These are phyloP conservation scores for Termitomyces sp. DNA, from an alignment of 768 basidiomycete genomes.

Conservation along the genomic window DNA sequence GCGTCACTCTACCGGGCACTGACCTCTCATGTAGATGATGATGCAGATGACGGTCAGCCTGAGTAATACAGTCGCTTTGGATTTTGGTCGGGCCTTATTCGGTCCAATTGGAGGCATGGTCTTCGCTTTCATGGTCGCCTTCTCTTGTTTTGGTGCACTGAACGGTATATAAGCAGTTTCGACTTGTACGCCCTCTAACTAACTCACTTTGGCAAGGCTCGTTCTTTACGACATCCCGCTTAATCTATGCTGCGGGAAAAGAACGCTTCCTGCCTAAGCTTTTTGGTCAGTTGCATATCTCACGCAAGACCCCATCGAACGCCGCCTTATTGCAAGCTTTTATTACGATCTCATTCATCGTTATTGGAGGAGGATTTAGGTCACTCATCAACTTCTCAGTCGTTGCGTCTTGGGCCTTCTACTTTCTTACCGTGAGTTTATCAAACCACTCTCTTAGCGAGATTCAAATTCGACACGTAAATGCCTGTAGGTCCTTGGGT, in stretches of 20 bases:
- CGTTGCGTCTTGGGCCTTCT: constrained; percentile 84
- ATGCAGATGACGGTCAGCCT: constrained; percentile 57
- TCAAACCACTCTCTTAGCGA: background rate
- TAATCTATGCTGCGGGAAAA: constrained; percentile 86
- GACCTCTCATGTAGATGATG: background rate
- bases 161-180: constrained; percentile 61
- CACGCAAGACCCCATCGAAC: constrained; percentile 82
- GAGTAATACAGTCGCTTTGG: constrained; percentile 86
- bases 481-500: constrained; percentile 76
- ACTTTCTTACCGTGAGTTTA: constrained; percentile 78
- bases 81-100: constrained; percentile 86
- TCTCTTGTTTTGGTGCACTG: constrained; percentile 94
- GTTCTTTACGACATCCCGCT: constrained; percentile 73
- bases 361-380: constrained; percentile 86
- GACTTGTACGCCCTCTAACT: background rate
- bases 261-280: constrained; percentile 84
- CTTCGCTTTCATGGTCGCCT: constrained; percentile 88
- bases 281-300: constrained; percentile 74
- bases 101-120: constrained; percentile 83
- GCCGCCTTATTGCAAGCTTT: constrained; percentile 77
- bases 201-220: constrained; percentile 42
- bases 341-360: constrained; percentile 75
- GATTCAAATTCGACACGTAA: background rate
- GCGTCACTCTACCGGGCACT: background rate
- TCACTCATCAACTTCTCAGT: constrained; percentile 88